Percentiles rank a stretch among this genome's conserved stretches.
Evolutionary conservation across 176 grass and related monocot species (phyloP).

Genomic region (Pharus latifolius): DNA sequence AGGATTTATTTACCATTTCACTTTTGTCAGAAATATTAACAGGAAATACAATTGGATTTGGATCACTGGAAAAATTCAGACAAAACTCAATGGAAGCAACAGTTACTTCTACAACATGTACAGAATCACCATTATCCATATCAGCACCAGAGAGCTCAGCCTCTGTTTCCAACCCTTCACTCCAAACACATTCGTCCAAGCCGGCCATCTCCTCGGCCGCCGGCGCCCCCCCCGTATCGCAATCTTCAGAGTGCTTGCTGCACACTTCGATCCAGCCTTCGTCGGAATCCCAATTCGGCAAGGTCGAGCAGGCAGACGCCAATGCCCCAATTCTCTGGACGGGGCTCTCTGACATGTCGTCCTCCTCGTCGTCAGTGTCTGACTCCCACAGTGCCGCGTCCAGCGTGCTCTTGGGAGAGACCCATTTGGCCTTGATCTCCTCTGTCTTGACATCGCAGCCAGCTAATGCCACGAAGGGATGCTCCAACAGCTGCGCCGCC

Average conservation of each 20-base stretch:
- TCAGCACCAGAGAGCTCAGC: background rate
- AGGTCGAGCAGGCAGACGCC: background rate
- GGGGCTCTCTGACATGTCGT: background rate
- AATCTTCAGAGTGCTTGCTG: background rate
- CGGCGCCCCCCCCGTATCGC: background rate
- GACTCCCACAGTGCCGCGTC: slow-evolving; percentile 46
- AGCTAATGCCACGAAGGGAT: slow-evolving; percentile 37
- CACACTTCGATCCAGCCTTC: slow-evolving; percentile 22
- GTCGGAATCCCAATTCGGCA: slow-evolving; percentile 31
- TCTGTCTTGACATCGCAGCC: slow-evolving; percentile 33
- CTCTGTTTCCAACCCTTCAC: background rate
- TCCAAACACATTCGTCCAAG: background rate
- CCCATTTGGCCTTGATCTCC: slow-evolving; percentile 30
- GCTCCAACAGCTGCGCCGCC: slow-evolving; percentile 36
- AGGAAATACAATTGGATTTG: background rate
- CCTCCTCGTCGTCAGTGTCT: slow-evolving; percentile 3
- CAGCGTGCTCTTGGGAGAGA: slow-evolving; percentile 64
- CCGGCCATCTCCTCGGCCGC: background rate
- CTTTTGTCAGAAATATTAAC: background rate
- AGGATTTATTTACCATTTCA: slow-evolving; percentile 13
- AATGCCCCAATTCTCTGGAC: slow-evolving; percentile 20
- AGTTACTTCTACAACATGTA: slow-evolving; percentile 14
- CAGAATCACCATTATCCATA: background rate
- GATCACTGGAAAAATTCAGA: background rate
- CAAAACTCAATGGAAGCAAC: background rate